Percentiles rank a stretch among this genome's conserved stretches.
Evolutionary conservation across 176 grass and related monocot genomes (phyloP).

Genomic region (Oryza rufipogon): DNA sequence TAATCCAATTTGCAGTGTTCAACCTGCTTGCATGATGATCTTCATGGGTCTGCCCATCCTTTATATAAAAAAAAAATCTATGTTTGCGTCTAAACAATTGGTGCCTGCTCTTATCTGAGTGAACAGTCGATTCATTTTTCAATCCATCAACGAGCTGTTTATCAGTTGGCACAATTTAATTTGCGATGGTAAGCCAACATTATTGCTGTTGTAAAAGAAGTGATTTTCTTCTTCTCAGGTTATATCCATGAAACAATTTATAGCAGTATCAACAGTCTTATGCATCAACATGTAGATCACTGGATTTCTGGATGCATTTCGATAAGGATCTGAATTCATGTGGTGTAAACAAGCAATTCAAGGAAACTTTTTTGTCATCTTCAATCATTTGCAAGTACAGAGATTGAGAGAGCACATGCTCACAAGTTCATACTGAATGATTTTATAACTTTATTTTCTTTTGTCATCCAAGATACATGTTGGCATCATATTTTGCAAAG

Average conservation of each 20-base stretch:
- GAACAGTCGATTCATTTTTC: not conserved
- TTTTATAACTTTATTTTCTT: not conserved
- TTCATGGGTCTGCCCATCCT: not conserved
- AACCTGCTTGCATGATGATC: not conserved
- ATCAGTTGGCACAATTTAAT: not conserved
- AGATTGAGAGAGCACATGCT: not conserved
- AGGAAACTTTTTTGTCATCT: not conserved
- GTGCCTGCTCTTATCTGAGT: not conserved
- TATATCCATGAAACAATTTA: conserved; percentile 23
- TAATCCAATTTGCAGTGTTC: not conserved
- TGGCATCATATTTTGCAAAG: not conserved
- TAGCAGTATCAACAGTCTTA: not conserved
- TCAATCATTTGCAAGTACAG: not conserved
- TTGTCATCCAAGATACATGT: conserved; percentile 4
- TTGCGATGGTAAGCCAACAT: not conserved
- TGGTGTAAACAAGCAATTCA: not conserved
- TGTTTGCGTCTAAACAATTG: not conserved
- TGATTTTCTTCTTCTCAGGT: not conserved
- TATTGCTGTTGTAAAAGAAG: not conserved
- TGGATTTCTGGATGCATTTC: not conserved
- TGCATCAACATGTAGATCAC: not conserved
- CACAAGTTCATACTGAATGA: not conserved
- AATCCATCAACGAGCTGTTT: not conserved
- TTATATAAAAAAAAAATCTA: not conserved
- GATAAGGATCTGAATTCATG: not conserved